phyloP scores from a whole-genome alignment of 2,329 filamentous ascomycete species.

The Verruconis gallopava region DNA sequence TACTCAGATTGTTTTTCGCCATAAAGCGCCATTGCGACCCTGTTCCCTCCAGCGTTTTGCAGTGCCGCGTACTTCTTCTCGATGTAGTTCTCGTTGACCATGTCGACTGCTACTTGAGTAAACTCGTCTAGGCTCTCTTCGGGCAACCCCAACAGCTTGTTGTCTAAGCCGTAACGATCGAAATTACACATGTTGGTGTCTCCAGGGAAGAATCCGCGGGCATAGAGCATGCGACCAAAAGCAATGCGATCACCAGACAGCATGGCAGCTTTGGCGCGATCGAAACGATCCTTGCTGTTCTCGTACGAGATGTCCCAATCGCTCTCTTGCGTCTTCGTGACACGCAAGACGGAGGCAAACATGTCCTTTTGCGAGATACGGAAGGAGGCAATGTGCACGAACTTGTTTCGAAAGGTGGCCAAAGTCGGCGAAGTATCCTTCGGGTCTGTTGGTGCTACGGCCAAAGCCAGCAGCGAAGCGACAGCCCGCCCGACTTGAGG shows the following conservation, averaged over 20 bases:
- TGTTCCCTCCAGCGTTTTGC: too few relatives aligned
- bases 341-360: slow-evolving; percentile 22
- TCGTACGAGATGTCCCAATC: slow-evolving; percentile 25
- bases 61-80: slow-evolving; percentile 5
- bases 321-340: slow-evolving; percentile 20
- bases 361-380: slow-evolving; percentile 24
- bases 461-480: slow-evolving; percentile 28
- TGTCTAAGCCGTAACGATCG: slow-evolving; percentile 23
- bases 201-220: slow-evolving; percentile 11
- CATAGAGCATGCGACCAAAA: slow-evolving; percentile 13
- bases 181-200: not conserved
- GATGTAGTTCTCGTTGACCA: slow-evolving; percentile 23
- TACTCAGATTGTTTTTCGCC: too few relatives aligned
- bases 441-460: slow-evolving; percentile 2
- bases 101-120: slow-evolving; percentile 36
- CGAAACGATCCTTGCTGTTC: slow-evolving; percentile 14
- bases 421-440: slow-evolving; percentile 10
- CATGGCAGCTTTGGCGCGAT: slow-evolving; percentile 10
- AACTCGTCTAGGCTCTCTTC: slow-evolving; percentile 46
- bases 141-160: slow-evolving; percentile 43
- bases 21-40: too few relatives aligned
- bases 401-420: slow-evolving; percentile 17
- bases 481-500: slow-evolving; percentile 42
- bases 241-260: slow-evolving; percentile 9
- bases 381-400: slow-evolving; percentile 25